Evolutionary conservation across 176 grass and related monocot species (phyloP), one percentile per base, ranked within the genome.

Genomic region (Avena insularis): DNA sequence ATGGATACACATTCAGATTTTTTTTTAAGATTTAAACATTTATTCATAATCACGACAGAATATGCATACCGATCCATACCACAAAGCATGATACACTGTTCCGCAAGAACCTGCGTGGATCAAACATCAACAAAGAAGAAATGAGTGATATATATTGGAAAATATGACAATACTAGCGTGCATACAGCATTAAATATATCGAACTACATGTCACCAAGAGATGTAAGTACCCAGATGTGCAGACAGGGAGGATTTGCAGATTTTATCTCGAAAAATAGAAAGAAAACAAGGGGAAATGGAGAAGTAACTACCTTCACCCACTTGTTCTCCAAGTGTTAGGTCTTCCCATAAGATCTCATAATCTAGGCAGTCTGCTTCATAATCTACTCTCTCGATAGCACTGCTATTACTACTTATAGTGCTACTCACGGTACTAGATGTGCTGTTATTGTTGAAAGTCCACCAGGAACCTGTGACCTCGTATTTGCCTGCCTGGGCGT

Each of bases 331-430:
- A 84, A 98, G 88, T 67, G 48, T 89, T 51, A 98, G 89, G 84
- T 98, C 93, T 84, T 98, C 93, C 93, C 93, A 98, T 47, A 96
- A 74, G 86, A 98, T 96, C 43, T 98, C 96, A 79, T 88, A 96
- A 86, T 96, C 96, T 31, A 96, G 91, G 91, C 96, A 93, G 88
- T 98, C 96, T n/a, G 70, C 79, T 65, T 98, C 93, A 58, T 86
- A n/a, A 81, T 98, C 93, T 86, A 81, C 25, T 79, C 80, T 95
- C 71, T 95, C 88, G 56, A 93, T 51, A 86, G 93, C 82, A 89
- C 88, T 90, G 82, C 92, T 91, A 64, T 86, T 85, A 51, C 88
- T 92, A 85, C 96, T 96, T 68, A 88, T 77, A 86, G 31, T 88
- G 90, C 96, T 98, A 66, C 90, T 94, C 58, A 92, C n/a, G 87